Evolutionary conservation across 1,284 basidiomycete species (phyloP), one percentile per base, ranked within the genome.

Genomic region (Malassezia globosa): DNA sequence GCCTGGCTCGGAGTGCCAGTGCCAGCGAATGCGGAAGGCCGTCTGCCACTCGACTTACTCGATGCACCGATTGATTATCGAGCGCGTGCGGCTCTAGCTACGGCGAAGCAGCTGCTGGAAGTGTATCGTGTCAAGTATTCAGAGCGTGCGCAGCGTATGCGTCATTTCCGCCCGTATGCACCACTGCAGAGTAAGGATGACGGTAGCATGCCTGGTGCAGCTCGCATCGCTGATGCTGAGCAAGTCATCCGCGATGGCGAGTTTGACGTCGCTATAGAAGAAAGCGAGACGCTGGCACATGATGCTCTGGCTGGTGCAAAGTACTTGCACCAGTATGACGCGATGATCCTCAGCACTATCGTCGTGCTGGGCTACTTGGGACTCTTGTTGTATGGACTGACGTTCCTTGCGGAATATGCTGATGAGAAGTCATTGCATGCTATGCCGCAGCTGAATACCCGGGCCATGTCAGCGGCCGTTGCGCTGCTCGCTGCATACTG

Each of bases 301-400:
- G 62, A 74, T 13, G 76, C 78, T 3, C 73, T 89, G 3, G 73
- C 77, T 39, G 87, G 86, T 0, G 73, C 87, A 18, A 78, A 80
- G 37, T 90, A 90, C 67, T 77, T 90, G 5, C 84, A 89, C 70
- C 87, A 84, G 23, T 82, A 88, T 65, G 85, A 90, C 63, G 81
- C 84, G 35, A 75, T 79, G 24, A 72, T 87, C 36, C 80, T 90
- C 22, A 79, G 81, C 21, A 73, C 68, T 1, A 80, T 89, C 50
- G 84, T 87, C 40, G 78, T 78, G 1, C 60, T 76, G 4, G 85
- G 84, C 4, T 90, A 90, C 69, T 63, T 79, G 1, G 86, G 86
- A 37, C 88, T 86, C 80, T 81, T 81, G 23, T 19, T 67, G 6
- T 69, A 72, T 45, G 58, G 63, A 5, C 43, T 64, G 10, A 36